phyloP scores from a whole-genome alignment of 2,329 filamentous ascomycete genomes.

The Ampelomyces quisqualis region DNA sequence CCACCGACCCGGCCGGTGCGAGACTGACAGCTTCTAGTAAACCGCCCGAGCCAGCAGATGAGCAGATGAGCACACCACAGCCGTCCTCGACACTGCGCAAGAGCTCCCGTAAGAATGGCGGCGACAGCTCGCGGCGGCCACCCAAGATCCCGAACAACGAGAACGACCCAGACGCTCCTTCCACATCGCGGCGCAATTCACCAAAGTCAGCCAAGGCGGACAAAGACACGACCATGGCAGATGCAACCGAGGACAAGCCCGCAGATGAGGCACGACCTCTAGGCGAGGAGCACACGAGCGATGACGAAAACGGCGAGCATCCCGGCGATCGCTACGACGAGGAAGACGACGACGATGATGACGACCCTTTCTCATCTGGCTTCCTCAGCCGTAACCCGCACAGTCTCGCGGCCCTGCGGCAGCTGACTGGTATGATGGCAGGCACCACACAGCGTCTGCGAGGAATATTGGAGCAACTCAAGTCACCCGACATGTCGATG shows the following conservation, averaged over 20 bases:
- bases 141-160: constrained; percentile 28
- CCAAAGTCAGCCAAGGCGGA: constrained; percentile 50
- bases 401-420: constrained; percentile 74
- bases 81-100: constrained; percentile 72
- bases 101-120: constrained; percentile 68
- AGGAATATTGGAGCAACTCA: constrained; percentile 60
- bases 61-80: constrained; percentile 59
- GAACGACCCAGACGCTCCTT: constrained; percentile 23
- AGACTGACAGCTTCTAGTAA: constrained; percentile 51
- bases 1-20: constrained; percentile 1
- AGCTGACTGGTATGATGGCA: constrained; percentile 84
- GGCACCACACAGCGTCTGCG: constrained; percentile 77
- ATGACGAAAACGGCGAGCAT: constrained; percentile 55
- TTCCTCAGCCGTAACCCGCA: constrained; percentile 66
- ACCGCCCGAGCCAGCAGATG: constrained; percentile 64
- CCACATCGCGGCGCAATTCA: constrained; percentile 36
- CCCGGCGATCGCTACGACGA: constrained; percentile 52
- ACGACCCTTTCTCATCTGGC: constrained; percentile 59
- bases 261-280: constrained; percentile 47
- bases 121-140: constrained; percentile 24
- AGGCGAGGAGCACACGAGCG: constrained; percentile 45
- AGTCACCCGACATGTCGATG: constrained; percentile 78
- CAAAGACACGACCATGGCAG: constrained; percentile 70
- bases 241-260: constrained; percentile 63
- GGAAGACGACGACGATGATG: constrained; percentile 55